Conservation (phyloP, 129 eudicot species). For the Apium graveolens region DNA sequence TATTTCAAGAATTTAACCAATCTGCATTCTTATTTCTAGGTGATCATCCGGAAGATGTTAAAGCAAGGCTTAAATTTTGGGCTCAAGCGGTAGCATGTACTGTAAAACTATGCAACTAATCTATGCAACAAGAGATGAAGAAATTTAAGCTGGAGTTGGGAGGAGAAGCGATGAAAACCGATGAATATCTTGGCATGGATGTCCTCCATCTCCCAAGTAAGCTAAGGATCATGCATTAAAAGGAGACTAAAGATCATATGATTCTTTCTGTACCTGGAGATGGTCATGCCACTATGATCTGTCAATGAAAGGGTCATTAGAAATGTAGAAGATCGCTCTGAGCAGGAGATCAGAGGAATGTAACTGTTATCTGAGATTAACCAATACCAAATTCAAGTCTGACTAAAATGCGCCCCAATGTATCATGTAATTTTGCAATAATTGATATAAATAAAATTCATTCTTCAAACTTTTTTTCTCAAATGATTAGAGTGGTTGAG, state of each 20-base stretch:
- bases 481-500: not conserved
- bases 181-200: not conserved
- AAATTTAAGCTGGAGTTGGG: not conserved
- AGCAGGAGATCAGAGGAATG: not conserved
- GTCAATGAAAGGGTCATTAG: slow-evolving; percentile 6
- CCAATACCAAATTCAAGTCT: not conserved
- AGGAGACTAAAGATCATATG: not conserved
- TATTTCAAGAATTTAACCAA: not conserved
- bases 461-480: not conserved
- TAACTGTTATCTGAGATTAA: not conserved
- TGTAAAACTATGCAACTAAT: slow-evolving; percentile 58
- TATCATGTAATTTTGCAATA: not conserved
- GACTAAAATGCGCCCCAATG: not conserved
- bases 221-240: not conserved
- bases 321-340: not conserved
- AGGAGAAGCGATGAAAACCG: not conserved
- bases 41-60: slow-evolving; percentile 76
- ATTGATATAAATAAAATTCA: not conserved
- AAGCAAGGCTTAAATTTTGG: slow-evolving; percentile 82
- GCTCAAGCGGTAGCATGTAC: slow-evolving; percentile 81
- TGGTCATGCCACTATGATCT: not conserved
- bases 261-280: slow-evolving; percentile 1
- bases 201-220: not conserved
- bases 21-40: slow-evolving; percentile 20
- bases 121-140: not conserved